Percentiles rank a stretch among this genome's conserved stretches.
These are phyloP conservation scores for Lepraria neglecta DNA, from an alignment of 495 filamentous ascomycete genomes.

Conservation along the genomic window DNA sequence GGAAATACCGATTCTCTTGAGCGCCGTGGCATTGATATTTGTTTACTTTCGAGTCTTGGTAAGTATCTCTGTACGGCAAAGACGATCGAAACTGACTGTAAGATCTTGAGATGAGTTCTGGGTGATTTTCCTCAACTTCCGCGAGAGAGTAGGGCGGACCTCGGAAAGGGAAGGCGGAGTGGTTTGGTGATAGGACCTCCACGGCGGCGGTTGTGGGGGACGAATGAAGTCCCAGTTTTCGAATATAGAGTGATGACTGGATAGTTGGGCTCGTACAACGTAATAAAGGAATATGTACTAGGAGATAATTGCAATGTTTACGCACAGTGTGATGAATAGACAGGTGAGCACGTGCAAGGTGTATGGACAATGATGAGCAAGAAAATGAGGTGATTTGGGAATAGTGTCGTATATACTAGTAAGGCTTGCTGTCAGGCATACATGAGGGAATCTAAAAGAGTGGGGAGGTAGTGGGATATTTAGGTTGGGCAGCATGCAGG, in stretches of 20 bases:
- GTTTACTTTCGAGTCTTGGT: slow-evolving; percentile 37
- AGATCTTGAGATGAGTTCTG: slow-evolving; percentile 16
- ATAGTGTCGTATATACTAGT: slow-evolving; percentile 4
- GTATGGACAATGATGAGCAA: background rate
- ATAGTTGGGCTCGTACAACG: slow-evolving; percentile 26
- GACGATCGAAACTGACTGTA: slow-evolving; percentile 38
- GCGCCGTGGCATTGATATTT: slow-evolving; percentile 42
- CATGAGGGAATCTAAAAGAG: slow-evolving; percentile 1
- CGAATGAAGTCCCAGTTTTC: slow-evolving; percentile 27
- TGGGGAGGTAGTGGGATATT: slow-evolving; percentile 13
- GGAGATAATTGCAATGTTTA: slow-evolving; percentile 15
- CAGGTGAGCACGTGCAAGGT: slow-evolving; percentile 6
- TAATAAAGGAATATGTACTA: slow-evolving; percentile 15
- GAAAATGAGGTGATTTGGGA: slow-evolving; percentile 1
- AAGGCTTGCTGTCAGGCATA: slow-evolving; percentile 7
- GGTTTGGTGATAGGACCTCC: slow-evolving; percentile 23
- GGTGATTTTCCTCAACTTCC: slow-evolving; percentile 17
- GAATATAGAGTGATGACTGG: slow-evolving; percentile 33
- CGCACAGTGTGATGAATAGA: background rate
- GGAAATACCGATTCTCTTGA: slow-evolving; percentile 28
- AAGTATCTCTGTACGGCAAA: slow-evolving; percentile 34
- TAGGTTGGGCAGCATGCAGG: slow-evolving; percentile 17
- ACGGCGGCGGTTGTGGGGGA: slow-evolving; percentile 28
- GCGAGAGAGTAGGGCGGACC: slow-evolving; percentile 18
- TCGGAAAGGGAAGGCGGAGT: slow-evolving; percentile 20